Percentiles rank a stretch among this genome's conserved stretches.
These are phyloP conservation scores for Diaporthe aspalathi DNA, from an alignment of 2,329 filamentous ascomycete genomes.

Conservation along the genomic window DNA sequence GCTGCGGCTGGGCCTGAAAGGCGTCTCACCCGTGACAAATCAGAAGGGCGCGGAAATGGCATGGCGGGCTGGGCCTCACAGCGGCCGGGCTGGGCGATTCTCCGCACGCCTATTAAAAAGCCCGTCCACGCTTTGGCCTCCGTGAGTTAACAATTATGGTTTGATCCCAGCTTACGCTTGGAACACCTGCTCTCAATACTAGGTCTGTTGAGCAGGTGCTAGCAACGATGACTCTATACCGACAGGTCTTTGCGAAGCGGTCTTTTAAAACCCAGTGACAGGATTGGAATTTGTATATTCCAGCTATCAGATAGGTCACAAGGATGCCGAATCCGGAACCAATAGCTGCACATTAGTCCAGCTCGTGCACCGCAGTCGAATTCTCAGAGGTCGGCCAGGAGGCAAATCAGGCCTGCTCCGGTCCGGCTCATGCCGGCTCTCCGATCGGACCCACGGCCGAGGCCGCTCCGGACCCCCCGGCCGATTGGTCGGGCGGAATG, in stretches of 20 bases:
- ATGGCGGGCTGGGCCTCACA: conserved; percentile 13
- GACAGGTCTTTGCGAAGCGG: background rate
- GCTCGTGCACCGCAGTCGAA: background rate
- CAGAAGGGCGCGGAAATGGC: conserved; percentile 14
- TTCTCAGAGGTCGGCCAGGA: background rate
- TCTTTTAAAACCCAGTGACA: background rate
- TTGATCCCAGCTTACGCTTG: background rate
- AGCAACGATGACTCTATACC: background rate
- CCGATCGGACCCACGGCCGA: conserved; percentile 19
- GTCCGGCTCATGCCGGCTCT: conserved; percentile 16
- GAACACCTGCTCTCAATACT: no score
- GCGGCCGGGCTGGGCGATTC: no score
- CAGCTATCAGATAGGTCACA: background rate
- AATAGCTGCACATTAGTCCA: background rate
- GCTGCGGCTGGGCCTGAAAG: background rate
- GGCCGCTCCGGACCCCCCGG: conserved; percentile 8
- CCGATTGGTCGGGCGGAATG: background rate
- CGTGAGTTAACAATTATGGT: background rate
- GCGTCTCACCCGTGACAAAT: conserved; percentile 28
- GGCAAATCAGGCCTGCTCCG: background rate
- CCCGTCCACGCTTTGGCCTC: background rate
- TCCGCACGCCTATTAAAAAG: conserved; percentile 20
- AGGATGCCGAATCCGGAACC: background rate
- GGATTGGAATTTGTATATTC: background rate
- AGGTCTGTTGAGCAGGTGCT: no score